A percentile compares a stretch with the other conserved stretches of the same genome.
These are phyloP conservation scores for Bertia moriformis DNA, from an alignment of 2,329 filamentous ascomycete genomes.

Conservation along the genomic window DNA sequence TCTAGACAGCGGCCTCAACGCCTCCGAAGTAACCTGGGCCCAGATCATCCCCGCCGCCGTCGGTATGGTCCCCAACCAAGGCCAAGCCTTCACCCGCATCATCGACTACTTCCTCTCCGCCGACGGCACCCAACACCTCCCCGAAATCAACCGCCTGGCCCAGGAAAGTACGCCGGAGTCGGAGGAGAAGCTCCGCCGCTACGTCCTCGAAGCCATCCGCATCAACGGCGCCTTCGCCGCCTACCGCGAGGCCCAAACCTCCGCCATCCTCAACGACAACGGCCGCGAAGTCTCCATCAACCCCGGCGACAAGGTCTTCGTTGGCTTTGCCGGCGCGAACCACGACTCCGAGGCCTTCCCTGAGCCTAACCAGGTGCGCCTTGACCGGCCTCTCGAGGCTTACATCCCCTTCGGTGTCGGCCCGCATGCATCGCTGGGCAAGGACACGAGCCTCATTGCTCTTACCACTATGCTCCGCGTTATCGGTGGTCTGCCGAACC, in stretches of 20 bases:
- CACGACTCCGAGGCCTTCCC: constrained; percentile 45
- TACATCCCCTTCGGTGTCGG: constrained; percentile 55
- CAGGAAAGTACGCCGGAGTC: constrained; percentile 35
- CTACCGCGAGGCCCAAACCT: constrained; percentile 36
- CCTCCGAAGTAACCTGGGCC: constrained; percentile 55
- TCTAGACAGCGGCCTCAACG: constrained; percentile 44
- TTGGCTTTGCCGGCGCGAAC: constrained; percentile 40
- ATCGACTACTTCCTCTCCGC: constrained; percentile 58
- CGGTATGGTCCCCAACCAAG: constrained; percentile 57
- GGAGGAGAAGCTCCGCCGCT: constrained; percentile 51
- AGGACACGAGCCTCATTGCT: constrained; percentile 42
- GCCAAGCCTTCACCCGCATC: constrained; percentile 57
- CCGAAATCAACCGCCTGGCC: constrained; percentile 46
- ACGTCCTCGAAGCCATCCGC: constrained; percentile 58
- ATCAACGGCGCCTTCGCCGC: constrained; percentile 48
- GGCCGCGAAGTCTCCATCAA: constrained; percentile 32
- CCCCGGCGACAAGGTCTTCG: constrained; percentile 43
- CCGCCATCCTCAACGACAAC: constrained; percentile 32
- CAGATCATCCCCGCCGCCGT: constrained; percentile 55
- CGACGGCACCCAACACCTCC: constrained; percentile 36
- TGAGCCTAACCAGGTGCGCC: constrained; percentile 41
- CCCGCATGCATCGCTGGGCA: constrained; percentile 46
- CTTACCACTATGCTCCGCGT: constrained; percentile 56
- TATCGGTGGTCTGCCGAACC: constrained; percentile 42
- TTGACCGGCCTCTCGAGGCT: constrained; percentile 43